Conservation (phyloP, 345 rosid genomes). For the Syzygium jambos region DNA sequence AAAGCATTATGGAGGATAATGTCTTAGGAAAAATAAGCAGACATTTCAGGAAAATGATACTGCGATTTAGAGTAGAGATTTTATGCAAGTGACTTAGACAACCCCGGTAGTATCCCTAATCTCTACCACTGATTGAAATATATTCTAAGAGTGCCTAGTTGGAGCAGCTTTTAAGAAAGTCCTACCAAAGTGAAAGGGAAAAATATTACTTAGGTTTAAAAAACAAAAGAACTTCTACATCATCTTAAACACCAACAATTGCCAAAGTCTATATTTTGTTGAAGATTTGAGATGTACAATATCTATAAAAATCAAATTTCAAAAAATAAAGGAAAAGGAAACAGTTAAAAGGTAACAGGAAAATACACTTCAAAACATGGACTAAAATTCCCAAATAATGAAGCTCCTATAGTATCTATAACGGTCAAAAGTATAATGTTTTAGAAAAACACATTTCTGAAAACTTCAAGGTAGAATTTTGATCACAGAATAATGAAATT, state of each 20-base stretch:
- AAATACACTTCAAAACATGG: not conserved
- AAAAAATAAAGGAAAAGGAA: not conserved
- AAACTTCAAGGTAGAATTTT: not conserved
- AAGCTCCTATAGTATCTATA: not conserved
- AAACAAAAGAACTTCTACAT: not conserved
- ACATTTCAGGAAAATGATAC: not conserved
- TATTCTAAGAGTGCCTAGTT: not conserved
- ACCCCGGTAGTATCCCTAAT: not conserved
- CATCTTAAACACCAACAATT: not conserved
- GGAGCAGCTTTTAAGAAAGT: not conserved
- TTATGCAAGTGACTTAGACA: not conserved
- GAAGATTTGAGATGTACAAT: not conserved
- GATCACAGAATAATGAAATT: not conserved
- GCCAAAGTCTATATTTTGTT: not conserved
- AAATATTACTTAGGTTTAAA: not conserved
- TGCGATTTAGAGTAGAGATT: not conserved
- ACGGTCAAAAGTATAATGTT: not conserved
- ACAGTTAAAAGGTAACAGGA: not conserved
- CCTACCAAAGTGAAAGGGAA: not conserved
- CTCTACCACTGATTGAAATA: not conserved
- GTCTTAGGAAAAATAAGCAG: not conserved
- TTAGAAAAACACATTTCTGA: not conserved
- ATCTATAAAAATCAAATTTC: not conserved
- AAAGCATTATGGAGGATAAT: not conserved
- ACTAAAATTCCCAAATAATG: not conserved